Evolutionary conservation across 805 yeast species (phyloP), one percentile per base, ranked within the genome.

Genomic region (Yarrowia keelungensis): DNA sequence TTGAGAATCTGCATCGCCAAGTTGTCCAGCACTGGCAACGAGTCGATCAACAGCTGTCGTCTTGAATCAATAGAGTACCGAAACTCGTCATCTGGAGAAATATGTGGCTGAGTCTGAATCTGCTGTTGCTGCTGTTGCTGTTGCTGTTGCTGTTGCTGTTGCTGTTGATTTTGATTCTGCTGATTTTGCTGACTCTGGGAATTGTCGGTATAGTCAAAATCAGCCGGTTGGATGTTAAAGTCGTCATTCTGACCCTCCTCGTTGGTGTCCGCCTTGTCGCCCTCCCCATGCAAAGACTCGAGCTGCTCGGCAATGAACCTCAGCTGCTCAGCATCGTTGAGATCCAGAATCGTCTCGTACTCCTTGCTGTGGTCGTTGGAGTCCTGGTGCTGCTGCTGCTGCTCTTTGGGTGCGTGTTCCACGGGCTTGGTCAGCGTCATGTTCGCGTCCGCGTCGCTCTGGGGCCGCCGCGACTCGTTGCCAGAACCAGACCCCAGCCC

Each of bases 1-100:
- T 95, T 82, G 67, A 93, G 80, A 19, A 93, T 81, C 75, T 93
- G 98, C 1, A 92, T 85, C 0, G 97, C 86, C 67, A 93, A 81
- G 72, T 91, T 91, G 75, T 92, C 97, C 70, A 93, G 79, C 0
- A 91, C 84, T 0, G 96, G 93, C 50, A 92, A 69, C 16, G 74
- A 62, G 32, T 69, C 67, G 12, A 68, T 58, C 26, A 67, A 16
- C 32, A 69, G 47, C 26, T 67, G 62, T n/a, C 54, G 36, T 5
- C 53, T 42, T 7, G 70, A 51, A 32, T 69, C 70, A 8, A 65
- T 65, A 8, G 78, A 0, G 92, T 84, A 72, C 88, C 87, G 68
- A 19, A 68, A 51, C 47, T 67, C 69, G 53, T 66, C 69, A 12
- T 67, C 69, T 2, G 49, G 45, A 8, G 54, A 38, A 22, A 19